A percentile compares a stretch with the other conserved stretches of the same genome.
Evolutionary conservation across 2,329 filamentous ascomycete genomes (phyloP).

Genomic region (Fusarium sp.): DNA sequence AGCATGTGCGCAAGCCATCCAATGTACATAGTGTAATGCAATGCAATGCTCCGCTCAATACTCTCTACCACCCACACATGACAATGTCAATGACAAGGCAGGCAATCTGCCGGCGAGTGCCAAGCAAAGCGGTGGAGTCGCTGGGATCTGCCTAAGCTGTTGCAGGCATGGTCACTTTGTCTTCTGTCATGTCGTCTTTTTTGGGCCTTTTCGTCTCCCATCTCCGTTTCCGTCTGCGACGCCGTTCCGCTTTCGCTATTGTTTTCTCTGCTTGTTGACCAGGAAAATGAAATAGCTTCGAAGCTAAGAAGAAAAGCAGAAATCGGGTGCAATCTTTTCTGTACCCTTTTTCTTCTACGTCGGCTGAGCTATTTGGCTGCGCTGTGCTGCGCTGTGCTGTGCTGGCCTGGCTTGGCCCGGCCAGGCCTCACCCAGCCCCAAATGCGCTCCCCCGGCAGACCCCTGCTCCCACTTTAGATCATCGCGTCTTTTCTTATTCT

Average conservation of each 20-base stretch:
- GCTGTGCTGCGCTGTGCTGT: neutral
- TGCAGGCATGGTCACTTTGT: slow-evolving; percentile 16
- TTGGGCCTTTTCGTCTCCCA: slow-evolving; percentile 14
- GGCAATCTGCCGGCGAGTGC: slow-evolving; percentile 25
- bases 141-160: slow-evolving; percentile 19
- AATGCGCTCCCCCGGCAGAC: slow-evolving; percentile 8
- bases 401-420: neutral
- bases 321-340: neutral
- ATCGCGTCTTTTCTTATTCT: slow-evolving; percentile 22
- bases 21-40: neutral
- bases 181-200: slow-evolving; percentile 23
- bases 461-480: slow-evolving; percentile 31
- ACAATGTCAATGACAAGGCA: slow-evolving; percentile 17
- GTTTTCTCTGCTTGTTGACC: neutral
- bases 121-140: slow-evolving; percentile 23
- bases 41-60: slow-evolving; percentile 14
- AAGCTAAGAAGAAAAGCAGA: neutral
- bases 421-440: slow-evolving; percentile 15
- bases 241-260: slow-evolving; percentile 9
- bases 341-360: neutral
- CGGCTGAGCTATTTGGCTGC: neutral
- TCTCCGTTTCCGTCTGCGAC: slow-evolving; percentile 21
- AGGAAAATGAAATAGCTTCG: neutral
- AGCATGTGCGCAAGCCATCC: neutral
- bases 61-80: neutral